Evolutionary conservation across 2,329 filamentous ascomycete genomes (phyloP).

Genomic region (Pseudocercospora cruenta): DNA sequence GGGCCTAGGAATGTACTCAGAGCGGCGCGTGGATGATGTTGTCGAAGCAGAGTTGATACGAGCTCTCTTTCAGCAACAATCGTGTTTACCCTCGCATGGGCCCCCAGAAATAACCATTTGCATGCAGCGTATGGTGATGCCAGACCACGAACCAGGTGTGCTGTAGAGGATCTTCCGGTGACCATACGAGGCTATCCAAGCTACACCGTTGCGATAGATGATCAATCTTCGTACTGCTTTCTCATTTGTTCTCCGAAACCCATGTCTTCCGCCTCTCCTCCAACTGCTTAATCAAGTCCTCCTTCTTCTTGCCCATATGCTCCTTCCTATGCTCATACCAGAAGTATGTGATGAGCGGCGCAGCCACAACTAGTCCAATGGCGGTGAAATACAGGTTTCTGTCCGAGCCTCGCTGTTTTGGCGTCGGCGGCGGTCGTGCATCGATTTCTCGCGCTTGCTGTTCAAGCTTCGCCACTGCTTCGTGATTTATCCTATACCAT

Average conservation of each 20-base stretch:
- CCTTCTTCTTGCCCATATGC: constrained; percentile 40
- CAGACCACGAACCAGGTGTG: neutral
- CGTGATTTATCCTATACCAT: constrained; percentile 2
- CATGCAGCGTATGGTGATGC: neutral
- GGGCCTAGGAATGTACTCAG: too few species aligned
- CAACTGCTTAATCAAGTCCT: constrained; percentile 35
- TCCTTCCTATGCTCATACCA: constrained; percentile 39
- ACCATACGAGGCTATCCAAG: neutral
- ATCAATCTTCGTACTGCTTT: neutral
- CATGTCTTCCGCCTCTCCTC: constrained; percentile 28
- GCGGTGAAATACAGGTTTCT: constrained; percentile 25
- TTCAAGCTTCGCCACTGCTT: constrained; percentile 16
- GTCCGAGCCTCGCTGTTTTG: constrained; percentile 14
- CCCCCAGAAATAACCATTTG: neutral
- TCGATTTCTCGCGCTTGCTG: constrained; percentile 16
- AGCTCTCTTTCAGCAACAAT: neutral
- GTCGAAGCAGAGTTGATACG: neutral
- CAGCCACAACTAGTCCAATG: constrained; percentile 29
- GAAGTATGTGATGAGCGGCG: constrained; percentile 34
- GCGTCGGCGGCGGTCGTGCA: constrained; percentile 10
- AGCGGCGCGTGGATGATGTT: too few species aligned
- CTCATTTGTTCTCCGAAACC: constrained; percentile 3
- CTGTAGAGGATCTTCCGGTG: neutral
- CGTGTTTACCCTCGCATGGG: neutral
- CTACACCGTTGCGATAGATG: too few species aligned